A percentile compares a stretch with the other conserved stretches of the same genome.
These are phyloP conservation scores for Crepidotus variabilis DNA, from an alignment of 768 basidiomycete genomes.

Conservation along the genomic window DNA sequence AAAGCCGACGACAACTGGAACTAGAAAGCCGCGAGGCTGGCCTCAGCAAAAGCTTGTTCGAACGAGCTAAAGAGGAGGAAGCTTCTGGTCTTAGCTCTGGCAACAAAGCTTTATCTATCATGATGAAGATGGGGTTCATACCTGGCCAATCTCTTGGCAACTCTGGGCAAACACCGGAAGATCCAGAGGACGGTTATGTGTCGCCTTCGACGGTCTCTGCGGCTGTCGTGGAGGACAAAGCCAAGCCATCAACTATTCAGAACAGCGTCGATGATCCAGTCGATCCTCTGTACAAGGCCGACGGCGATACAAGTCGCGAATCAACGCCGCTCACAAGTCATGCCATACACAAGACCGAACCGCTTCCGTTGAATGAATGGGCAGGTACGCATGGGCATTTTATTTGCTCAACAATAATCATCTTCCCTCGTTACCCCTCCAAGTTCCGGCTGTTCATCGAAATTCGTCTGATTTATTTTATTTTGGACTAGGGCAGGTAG, in stretches of 20 bases:
- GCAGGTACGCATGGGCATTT: slow-evolving; percentile 46
- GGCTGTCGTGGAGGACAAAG: slow-evolving; percentile 6
- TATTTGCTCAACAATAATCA: background rate
- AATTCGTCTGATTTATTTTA: slow-evolving; percentile 6
- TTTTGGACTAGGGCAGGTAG: slow-evolving; percentile 47
- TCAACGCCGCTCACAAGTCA: background rate
- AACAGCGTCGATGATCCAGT: background rate
- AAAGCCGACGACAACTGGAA: slow-evolving; percentile 67
- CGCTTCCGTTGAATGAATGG: slow-evolving; percentile 79
- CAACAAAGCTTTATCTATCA: slow-evolving; percentile 83
- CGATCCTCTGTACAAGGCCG: too few relatives aligned
- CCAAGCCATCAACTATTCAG: slow-evolving; percentile 9
- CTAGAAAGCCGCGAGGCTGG: slow-evolving; percentile 75
- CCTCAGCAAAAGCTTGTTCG: slow-evolving; percentile 76
- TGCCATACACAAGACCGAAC: slow-evolving; percentile 50
- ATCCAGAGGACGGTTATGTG: background rate
- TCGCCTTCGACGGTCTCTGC: background rate
- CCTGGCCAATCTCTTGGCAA: slow-evolving; percentile 76
- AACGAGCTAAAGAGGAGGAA: slow-evolving; percentile 65
- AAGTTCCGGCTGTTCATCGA: background rate
- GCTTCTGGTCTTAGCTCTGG: slow-evolving; percentile 44
- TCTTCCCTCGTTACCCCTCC: background rate
- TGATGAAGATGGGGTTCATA: slow-evolving; percentile 94
- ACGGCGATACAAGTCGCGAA: too few relatives aligned
- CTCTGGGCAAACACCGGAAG: slow-evolving; percentile 18